Evolutionary conservation across 805 yeast species (phyloP), one percentile per base, ranked within the genome.

Genomic region (Yarrowia divulgata): DNA sequence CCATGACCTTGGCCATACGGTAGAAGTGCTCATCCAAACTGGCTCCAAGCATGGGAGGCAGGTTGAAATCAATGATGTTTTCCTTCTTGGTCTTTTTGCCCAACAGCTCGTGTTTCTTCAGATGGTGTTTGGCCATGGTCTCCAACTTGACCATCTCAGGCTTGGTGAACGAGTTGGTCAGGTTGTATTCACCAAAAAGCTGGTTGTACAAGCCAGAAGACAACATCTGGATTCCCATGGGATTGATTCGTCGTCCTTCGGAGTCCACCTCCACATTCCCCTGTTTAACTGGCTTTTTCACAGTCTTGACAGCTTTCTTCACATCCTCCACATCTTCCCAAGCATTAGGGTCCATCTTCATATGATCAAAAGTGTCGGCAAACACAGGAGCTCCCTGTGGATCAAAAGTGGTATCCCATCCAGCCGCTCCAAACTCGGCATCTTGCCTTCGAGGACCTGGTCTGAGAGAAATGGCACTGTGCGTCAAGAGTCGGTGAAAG

Each of bases 21-120:
- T 87, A 84, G 76, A 95, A 95, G 80, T 95, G 99, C 74, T 91
- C 97, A 75, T 90, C 96, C 8, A 95, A 78, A 8, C 87, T 80
- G 5, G 39, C 37, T 0, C 98, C 99, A 66, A 88, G 87, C n/a
- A 94, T 76, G 32, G 79, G 77, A 0, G 99, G 99, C 14, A 93
- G 76, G 74, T 71, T 54, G 46, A 89, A 82, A 16, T 57, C 68
- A 18, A 71, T 67, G 0, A 97, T 93, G 1, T 83, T 84, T 1
- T 82, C 77, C 1, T 86, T 78, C 1, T 85, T 83, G 1, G 97
- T 90, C 71, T 85, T 85, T 74, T 91, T 92, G 1, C 95, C 95
- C 40, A 90, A 78, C n/a, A 93, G 81, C 1, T 87, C 87, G 74
- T 91, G 90, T 19, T 82, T 80, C 19, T 79, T 76, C 34, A 93